A percentile compares a stretch with the other conserved stretches of the same genome.
Evolutionary conservation across 129 eudicot species (phyloP).

Genomic region (Flaveria trinervia): DNA sequence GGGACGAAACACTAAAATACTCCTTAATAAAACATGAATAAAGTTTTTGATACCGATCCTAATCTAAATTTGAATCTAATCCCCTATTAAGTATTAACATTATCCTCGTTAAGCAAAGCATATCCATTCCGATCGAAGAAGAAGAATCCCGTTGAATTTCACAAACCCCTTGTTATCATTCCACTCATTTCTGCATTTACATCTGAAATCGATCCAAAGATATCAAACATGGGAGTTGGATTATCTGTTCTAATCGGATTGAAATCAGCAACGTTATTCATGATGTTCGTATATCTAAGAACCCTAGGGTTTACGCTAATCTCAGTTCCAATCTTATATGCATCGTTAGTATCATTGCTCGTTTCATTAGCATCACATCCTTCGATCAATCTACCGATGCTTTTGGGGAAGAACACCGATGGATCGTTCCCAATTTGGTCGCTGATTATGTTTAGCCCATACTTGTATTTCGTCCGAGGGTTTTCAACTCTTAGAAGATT

Average conservation of each 20-base stretch:
- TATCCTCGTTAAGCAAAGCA: neutral
- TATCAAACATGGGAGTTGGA: slow-evolving; percentile 57
- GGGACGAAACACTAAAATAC: too few relatives aligned
- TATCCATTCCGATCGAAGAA: too few relatives aligned
- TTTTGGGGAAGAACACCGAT: slow-evolving; percentile 67
- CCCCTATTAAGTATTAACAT: too few relatives aligned
- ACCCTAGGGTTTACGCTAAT: slow-evolving; percentile 47
- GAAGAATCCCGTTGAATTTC: too few relatives aligned
- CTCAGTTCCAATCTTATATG: slow-evolving; percentile 64
- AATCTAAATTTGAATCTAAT: too few relatives aligned
- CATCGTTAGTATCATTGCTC: slow-evolving; percentile 60
- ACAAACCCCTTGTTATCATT: neutral
- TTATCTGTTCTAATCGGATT: slow-evolving; percentile 59
- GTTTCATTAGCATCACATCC: slow-evolving; percentile 79
- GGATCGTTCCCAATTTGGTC: slow-evolving; percentile 77
- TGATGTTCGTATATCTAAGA: slow-evolving; percentile 46
- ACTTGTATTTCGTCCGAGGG: slow-evolving; percentile 56
- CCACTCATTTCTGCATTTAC: neutral
- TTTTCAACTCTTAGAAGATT: slow-evolving; percentile 43
- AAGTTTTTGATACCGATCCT: too few relatives aligned
- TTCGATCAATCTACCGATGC: slow-evolving; percentile 63
- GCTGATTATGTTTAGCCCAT: slow-evolving; percentile 61
- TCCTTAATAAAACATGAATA: too few relatives aligned
- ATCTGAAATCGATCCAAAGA: neutral
- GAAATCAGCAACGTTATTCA: slow-evolving; percentile 52